phyloP scores from a whole-genome alignment of 1,284 basidiomycete species.

The Waitea zeae region DNA sequence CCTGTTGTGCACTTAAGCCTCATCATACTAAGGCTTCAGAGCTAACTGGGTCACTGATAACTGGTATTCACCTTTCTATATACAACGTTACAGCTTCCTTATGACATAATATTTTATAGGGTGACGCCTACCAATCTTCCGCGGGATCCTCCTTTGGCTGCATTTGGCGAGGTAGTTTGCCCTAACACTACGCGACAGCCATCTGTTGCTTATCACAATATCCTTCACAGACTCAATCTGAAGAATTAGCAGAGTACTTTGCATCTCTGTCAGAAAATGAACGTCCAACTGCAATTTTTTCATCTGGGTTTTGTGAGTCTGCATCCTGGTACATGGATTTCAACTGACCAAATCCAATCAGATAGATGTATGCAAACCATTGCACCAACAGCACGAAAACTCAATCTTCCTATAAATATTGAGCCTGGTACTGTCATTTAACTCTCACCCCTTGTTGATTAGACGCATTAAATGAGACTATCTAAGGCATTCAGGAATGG shows the following conservation, averaged over 20 bases:
- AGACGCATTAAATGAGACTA: neutral
- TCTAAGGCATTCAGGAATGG: conserved; percentile 65
- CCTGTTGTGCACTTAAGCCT: neutral
- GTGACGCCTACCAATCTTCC: conserved; percentile 54
- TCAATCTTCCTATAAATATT: conserved; percentile 53
- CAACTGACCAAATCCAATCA: conserved; percentile 10
- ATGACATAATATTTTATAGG: too few species aligned
- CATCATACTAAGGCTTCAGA: conserved; percentile 36
- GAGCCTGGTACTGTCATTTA: conserved; percentile 41
- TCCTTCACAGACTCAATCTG: conserved; percentile 41
- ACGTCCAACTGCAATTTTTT: conserved; percentile 62
- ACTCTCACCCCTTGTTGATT: neutral
- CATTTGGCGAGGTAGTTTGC: conserved; percentile 57
- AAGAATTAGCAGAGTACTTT: conserved; percentile 53
- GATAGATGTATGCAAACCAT: conserved; percentile 78
- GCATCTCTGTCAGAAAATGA: conserved; percentile 43
- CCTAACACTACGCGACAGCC: too few species aligned
- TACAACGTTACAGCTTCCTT: too few species aligned
- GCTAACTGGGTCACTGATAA: conserved; percentile 51
- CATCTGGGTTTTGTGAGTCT: conserved; percentile 59
- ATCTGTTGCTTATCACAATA: neutral
- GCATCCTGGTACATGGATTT: neutral
- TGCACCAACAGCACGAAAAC: conserved; percentile 38
- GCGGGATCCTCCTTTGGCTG: conserved; percentile 65
- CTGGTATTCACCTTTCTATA: too few species aligned